These are phyloP conservation scores for Irpex sp. DNA, from an alignment of 1,284 basidiomycete species.

Conservation along the genomic window DNA sequence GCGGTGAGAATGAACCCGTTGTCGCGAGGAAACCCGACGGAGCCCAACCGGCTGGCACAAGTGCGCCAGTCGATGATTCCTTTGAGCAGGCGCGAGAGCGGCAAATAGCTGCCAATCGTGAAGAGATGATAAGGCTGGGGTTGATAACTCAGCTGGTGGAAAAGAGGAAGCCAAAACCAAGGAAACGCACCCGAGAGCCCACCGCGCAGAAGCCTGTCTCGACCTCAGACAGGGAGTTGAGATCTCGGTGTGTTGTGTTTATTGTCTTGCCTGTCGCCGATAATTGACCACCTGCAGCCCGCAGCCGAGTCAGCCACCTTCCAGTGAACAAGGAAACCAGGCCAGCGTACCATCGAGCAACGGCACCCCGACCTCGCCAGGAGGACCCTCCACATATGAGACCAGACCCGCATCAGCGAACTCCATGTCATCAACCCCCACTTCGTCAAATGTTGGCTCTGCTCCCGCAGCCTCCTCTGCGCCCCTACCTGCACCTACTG, in stretches of 20 bases:
- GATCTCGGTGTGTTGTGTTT: neutral
- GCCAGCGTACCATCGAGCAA: neutral
- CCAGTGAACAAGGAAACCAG: neutral
- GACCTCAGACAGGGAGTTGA: neutral
- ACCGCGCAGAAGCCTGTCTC: neutral
- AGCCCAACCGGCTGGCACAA: too few species aligned
- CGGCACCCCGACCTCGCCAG: neutral
- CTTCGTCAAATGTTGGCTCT: too few species aligned
- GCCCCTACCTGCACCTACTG: neutral
- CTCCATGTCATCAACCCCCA: too few species aligned
- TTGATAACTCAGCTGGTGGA: neutral
- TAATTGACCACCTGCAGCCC: neutral
- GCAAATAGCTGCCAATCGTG: neutral
- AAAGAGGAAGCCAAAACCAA: too few species aligned
- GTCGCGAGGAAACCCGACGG: too few species aligned
- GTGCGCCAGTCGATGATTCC: neutral
- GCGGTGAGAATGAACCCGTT: too few species aligned
- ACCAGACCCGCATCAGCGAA: too few species aligned
- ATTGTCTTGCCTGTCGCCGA: neutral
- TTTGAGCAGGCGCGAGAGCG: neutral
- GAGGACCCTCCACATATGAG: neutral
- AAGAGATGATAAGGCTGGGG: neutral
- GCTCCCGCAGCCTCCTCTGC: too few species aligned
- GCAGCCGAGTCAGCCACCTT: neutral
- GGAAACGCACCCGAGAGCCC: too few species aligned